A percentile compares a stretch with the other conserved stretches of the same genome.
Evolutionary conservation across 257 asterid genomes (phyloP).

Genomic region (Ligustrum vulgare): DNA sequence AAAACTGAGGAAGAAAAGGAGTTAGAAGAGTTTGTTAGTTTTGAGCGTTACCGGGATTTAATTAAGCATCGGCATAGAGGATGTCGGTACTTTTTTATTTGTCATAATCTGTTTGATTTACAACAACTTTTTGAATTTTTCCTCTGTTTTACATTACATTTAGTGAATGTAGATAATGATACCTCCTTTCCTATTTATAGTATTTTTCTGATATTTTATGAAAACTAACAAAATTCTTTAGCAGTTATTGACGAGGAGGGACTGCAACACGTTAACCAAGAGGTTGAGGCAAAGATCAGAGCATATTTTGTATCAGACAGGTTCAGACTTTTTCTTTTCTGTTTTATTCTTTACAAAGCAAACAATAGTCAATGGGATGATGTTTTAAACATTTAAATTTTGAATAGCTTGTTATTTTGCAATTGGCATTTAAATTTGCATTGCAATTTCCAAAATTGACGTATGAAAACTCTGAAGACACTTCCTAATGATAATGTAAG

Average conservation of each 20-base stretch:
- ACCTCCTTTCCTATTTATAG: conserved; percentile 6
- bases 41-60: conserved; percentile 99
- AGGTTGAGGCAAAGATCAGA: conserved; percentile 84
- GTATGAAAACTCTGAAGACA: background rate
- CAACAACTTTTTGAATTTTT: conserved; percentile 10
- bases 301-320: conserved; percentile 80
- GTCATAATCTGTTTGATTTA: conserved; percentile 27
- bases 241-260: conserved; percentile 95
- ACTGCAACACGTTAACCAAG: conserved; percentile 76
- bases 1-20: conserved; percentile 97
- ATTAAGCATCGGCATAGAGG: conserved; percentile 99
- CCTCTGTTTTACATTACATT: conserved; percentile 25
- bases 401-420: background rate
- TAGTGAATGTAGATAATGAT: conserved; percentile 18
- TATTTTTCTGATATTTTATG: conserved; percentile 14
- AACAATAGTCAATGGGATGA: background rate
- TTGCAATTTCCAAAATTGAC: background rate
- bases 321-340: conserved; percentile 32
- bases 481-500: background rate
- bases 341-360: background rate
- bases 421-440: conserved; percentile 2
- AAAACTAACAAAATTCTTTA: conserved; percentile 32
- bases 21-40: conserved; percentile 98
- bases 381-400: background rate
- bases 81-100: conserved; percentile 95